These are phyloP conservation scores for Leishmania martiniquensis DNA, from an alignment of 208 protist genomes.

Conservation along the genomic window DNA sequence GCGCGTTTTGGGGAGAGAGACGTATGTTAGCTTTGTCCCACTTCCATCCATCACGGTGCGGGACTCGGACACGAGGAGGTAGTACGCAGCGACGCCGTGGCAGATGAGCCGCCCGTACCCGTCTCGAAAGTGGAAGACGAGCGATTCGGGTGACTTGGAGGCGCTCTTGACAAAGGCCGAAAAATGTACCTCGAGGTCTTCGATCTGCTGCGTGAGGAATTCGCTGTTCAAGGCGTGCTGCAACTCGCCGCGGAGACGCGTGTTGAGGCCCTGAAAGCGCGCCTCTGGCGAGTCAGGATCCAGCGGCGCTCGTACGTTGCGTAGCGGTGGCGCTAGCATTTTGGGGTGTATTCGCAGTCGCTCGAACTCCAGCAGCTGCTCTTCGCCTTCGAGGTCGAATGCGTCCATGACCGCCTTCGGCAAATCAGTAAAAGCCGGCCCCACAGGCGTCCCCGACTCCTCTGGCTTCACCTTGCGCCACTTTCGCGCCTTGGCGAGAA, in stretches of 20 bases:
- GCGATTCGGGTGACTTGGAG: constrained; percentile 40
- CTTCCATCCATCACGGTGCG: constrained; percentile 46
- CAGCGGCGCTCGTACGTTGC: constrained; percentile 24
- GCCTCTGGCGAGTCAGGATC: constrained; percentile 69
- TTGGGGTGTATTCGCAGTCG: constrained; percentile 21
- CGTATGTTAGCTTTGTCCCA: constrained; percentile 66
- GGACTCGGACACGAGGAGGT: constrained; percentile 73
- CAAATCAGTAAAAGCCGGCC: constrained; percentile 61
- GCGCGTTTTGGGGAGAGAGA: constrained; percentile 64
- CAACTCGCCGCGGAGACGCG: constrained; percentile 74
- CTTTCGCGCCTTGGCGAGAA: constrained; percentile 53
- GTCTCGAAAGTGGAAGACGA: constrained; percentile 81
- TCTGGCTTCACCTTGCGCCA: constrained; percentile 36
- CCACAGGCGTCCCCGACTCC: constrained; percentile 21
- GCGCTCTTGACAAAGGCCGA: constrained; percentile 45
- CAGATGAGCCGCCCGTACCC: constrained; percentile 87
- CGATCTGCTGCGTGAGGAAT: constrained; percentile 79
- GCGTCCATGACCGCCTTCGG: constrained; percentile 55
- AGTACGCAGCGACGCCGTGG: constrained; percentile 87
- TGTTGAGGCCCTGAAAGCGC: constrained; percentile 75
- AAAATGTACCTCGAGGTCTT: constrained; percentile 81
- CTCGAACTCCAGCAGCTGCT: constrained; percentile 43
- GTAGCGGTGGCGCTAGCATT: constrained; percentile 21
- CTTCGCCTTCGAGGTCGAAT: constrained; percentile 74
- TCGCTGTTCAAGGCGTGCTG: constrained; percentile 84